A percentile compares a stretch with the other conserved stretches of the same genome.
These are phyloP conservation scores for Sclerotinia subarctica DNA, from an alignment of 2,329 filamentous ascomycete genomes.

Conservation along the genomic window DNA sequence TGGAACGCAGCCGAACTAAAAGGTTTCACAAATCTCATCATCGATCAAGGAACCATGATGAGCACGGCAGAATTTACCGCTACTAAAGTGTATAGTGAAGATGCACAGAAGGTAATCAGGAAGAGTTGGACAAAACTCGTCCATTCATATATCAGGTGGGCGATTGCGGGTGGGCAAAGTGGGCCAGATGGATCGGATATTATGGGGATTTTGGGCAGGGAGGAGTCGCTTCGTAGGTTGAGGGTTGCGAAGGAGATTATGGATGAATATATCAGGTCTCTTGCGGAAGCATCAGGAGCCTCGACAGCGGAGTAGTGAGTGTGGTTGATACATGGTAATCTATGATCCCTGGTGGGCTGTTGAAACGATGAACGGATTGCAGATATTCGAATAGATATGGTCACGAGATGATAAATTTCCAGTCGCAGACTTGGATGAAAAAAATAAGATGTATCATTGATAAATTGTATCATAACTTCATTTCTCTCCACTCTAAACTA, in stretches of 20 bases:
- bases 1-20: conserved; percentile 27
- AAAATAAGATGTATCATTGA: neutral
- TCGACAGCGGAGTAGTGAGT: neutral
- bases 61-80: conserved; percentile 10
- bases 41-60: conserved; percentile 15
- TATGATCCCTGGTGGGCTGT: neutral
- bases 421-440: neutral
- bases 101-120: conserved; percentile 5
- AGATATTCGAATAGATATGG: neutral
- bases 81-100: neutral
- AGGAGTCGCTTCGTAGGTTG: conserved; percentile 46
- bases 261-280: neutral
- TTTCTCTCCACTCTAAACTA: conserved; percentile 16
- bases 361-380: neutral
- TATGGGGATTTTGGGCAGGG: conserved; percentile 54
- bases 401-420: neutral
- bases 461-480: conserved; percentile 18
- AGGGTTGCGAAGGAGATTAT: conserved; percentile 27
- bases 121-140: conserved; percentile 45
- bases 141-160: conserved; percentile 56
- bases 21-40: conserved; percentile 3
- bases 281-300: neutral
- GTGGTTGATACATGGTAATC: neutral
- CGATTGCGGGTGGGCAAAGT: conserved; percentile 49
- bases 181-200: conserved; percentile 53